Evolutionary conservation across 768 basidiomycete genomes (phyloP), one percentile per base, ranked within the genome.

Genomic region (Mycena leptocephala): DNA sequence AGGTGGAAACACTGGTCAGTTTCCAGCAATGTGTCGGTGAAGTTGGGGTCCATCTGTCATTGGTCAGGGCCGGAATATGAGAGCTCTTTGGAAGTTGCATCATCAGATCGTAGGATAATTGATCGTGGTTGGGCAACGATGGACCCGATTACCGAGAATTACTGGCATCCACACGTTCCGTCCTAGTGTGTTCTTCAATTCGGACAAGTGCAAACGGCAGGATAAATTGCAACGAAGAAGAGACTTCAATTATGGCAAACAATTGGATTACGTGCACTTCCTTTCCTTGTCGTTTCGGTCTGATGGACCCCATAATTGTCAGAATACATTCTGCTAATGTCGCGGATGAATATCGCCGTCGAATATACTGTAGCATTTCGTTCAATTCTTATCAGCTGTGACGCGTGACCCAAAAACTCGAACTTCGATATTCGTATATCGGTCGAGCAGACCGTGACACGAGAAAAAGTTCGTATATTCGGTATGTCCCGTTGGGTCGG

Each of bases 41-140:
- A 43, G 16, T 14, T 63, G 39, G 62, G 62, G 39, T 63, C 62
- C 39, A 43, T 63, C 20, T 39, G 62, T 28, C 41, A 63, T 43
- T 22, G 2, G 3, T 63, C 62, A 16, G 62, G 39, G 39, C 39
- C 24, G 62, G 39, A 41, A 43, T 63, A 63, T 43, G 62, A 63
- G 43, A 63, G n/a, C 62, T 63, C 62, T 43, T 43, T 43, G n/a
- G 62, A 63, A 63, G 39, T 63, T 43, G 62, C 39, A 43, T 63
- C 62, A 2, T 3, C 13, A 28, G 62, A 63, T 63, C 43, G 13
- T 43, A 63, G 13, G 11, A 63, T 63, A 43, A n/a, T n/a, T 33
- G 62, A 63, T 63, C 2, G 5, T 37, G 62, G 62, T 43, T 63
- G 62, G 62, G 24, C 39, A 37, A 37, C 35, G 35, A 13, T 6